Evolutionary conservation across 345 rosid genomes (phyloP).

Genomic region (Boechera divaricarpa): DNA sequence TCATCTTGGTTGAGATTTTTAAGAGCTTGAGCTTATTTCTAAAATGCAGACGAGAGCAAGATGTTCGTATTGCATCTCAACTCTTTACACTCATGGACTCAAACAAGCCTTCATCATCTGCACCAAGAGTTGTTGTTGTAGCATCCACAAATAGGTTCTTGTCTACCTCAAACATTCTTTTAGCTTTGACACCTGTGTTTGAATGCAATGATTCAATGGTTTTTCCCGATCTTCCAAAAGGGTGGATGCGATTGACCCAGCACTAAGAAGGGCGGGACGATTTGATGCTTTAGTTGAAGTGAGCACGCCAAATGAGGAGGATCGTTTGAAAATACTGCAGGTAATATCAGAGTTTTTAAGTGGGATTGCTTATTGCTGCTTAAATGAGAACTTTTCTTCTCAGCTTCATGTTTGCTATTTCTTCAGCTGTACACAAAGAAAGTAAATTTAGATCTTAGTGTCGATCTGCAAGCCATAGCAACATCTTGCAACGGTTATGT

Average conservation of each 20-base stretch:
- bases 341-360: constrained; percentile 41
- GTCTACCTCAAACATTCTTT: neutral
- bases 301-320: constrained; percentile 77
- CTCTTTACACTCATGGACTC: constrained; percentile 83
- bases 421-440: constrained; percentile 81
- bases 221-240: constrained; percentile 43
- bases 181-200: neutral
- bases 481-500: constrained; percentile 87
- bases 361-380: neutral
- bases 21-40: neutral
- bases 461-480: constrained; percentile 72
- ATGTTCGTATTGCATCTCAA: constrained; percentile 79
- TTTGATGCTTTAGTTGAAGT: constrained; percentile 91
- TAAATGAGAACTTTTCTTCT: neutral
- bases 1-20: neutral
- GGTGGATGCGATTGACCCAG: constrained; percentile 80
- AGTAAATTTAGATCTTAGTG: constrained; percentile 58
- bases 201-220: neutral
- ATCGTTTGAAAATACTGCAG: constrained; percentile 80
- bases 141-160: constrained; percentile 92
- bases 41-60: constrained; percentile 76
- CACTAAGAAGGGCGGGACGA: constrained; percentile 80
- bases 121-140: constrained; percentile 63
- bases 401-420: constrained; percentile 24
- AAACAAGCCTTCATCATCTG: constrained; percentile 54